Evolutionary conservation across 2,329 filamentous ascomycete species (phyloP).

Genomic region (Fusarium caatingaense): DNA sequence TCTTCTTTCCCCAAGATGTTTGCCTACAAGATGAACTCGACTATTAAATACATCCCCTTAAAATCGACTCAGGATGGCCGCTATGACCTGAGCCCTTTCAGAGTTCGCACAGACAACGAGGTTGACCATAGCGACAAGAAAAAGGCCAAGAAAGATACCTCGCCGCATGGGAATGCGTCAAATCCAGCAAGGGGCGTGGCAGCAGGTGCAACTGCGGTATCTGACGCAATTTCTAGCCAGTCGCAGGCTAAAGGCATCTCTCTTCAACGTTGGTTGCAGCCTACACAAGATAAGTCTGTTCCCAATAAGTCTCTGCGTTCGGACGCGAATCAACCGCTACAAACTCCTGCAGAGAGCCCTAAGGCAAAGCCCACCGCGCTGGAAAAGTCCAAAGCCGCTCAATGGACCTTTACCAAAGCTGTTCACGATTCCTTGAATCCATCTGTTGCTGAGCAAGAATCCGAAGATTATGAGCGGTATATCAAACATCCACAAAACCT

Average conservation of each 20-base stretch:
- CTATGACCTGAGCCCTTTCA: constrained; percentile 90
- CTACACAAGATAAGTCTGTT: constrained; percentile 53
- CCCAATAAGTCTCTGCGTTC: constrained; percentile 21
- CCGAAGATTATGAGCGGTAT: constrained; percentile 88
- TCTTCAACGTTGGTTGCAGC: constrained; percentile 72
- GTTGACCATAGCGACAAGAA: constrained; percentile 70
- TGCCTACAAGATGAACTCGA: constrained; percentile 90
- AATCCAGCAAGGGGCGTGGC: constrained; percentile 44
- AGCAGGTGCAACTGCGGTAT: constrained; percentile 53
- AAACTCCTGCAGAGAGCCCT: constrained; percentile 32
- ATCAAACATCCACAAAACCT: constrained; percentile 90
- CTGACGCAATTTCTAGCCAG: constrained; percentile 54
- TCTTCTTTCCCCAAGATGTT: constrained; percentile 95
- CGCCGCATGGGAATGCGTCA: constrained; percentile 70
- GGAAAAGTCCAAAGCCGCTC: constrained; percentile 84
- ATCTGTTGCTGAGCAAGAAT: constrained; percentile 79
- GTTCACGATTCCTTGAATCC: constrained; percentile 89
- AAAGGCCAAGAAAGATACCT: constrained; percentile 74
- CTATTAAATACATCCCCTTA: constrained; percentile 83
- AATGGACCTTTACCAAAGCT: constrained; percentile 89
- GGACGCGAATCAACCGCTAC: constrained; percentile 33
- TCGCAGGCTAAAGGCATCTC: constrained; percentile 61
- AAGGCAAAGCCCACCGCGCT: constrained; percentile 68
- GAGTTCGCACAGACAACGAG: constrained; percentile 75
- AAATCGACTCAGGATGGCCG: constrained; percentile 77